These are phyloP conservation scores for Psophocarpus tetragonolobus DNA, from an alignment of 306 rosid species.

Conservation along the genomic window DNA sequence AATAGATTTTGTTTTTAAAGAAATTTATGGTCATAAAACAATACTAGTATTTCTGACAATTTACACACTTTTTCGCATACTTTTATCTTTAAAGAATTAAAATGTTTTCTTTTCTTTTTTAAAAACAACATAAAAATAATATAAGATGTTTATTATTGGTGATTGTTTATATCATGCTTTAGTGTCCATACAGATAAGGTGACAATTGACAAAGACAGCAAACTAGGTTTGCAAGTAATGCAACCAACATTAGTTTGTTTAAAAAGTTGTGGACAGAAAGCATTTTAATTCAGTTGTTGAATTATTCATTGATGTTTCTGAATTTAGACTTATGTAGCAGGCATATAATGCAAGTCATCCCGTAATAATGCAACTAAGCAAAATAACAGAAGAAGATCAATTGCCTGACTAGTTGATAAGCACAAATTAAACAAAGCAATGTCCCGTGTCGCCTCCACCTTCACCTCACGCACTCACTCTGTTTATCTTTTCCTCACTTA, in stretches of 20 bases:
- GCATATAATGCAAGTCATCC: neutral
- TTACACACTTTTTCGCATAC: neutral
- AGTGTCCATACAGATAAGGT: neutral
- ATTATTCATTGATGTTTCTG: neutral
- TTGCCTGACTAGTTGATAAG: neutral
- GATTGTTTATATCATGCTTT: neutral
- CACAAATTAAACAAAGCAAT: neutral
- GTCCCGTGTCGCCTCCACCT: neutral
- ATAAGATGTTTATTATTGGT: neutral
- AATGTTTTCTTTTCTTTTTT: neutral
- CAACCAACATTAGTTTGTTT: neutral
- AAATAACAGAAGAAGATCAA: neutral
- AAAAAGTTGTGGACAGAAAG: neutral
- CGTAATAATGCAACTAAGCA: neutral
- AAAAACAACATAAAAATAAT: neutral
- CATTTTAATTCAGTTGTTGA: neutral
- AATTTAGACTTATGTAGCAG: neutral
- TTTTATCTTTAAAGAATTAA: neutral
- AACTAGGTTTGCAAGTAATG: neutral
- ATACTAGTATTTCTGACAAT: neutral
- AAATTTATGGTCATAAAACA: neutral
- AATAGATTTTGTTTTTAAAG: neutral
- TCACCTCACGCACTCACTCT: neutral
- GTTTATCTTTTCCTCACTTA: neutral
- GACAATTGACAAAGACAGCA: constrained; percentile 16